A percentile compares a stretch with the other conserved stretches of the same genome.
Conservation (phyloP, 2,329 filamentous ascomycete species). For the Monosporascus sp. region DNA sequence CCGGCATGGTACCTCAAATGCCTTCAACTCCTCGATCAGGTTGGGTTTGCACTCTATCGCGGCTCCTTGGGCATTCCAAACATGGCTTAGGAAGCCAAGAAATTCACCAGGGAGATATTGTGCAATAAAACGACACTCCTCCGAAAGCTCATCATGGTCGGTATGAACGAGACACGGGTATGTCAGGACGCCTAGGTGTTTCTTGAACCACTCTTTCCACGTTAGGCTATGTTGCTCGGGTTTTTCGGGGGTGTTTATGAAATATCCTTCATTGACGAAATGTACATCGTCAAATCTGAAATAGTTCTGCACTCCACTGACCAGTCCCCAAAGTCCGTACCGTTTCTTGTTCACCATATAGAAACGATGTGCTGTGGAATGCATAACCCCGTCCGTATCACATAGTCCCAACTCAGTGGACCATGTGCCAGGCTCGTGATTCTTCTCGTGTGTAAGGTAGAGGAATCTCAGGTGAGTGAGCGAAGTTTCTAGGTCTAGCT, state of each 20-base stretch:
- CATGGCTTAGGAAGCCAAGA: conserved; percentile 1
- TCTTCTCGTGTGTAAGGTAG: background rate
- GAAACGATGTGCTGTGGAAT: background rate
- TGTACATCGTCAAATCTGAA: background rate
- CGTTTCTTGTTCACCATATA: background rate
- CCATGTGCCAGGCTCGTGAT: background rate
- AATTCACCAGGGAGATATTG: conserved; percentile 2
- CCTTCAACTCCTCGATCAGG: no score
- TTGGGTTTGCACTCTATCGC: no score
- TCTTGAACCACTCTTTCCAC: background rate
- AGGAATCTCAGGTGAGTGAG: background rate
- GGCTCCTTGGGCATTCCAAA: no score
- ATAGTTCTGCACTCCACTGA: background rate
- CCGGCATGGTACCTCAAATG: no score
- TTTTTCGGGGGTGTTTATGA: background rate
- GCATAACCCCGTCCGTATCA: background rate
- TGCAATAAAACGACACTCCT: conserved; percentile 5
- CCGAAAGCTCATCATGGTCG: background rate
- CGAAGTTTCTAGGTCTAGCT: background rate
- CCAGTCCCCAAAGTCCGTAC: background rate
- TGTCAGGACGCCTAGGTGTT: background rate
- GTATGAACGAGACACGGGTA: background rate
- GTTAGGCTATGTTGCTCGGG: background rate
- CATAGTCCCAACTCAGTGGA: background rate
- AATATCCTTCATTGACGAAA: background rate